phyloP scores from a whole-genome alignment of 257 asterid species.

The Voacanga thouarsii region DNA sequence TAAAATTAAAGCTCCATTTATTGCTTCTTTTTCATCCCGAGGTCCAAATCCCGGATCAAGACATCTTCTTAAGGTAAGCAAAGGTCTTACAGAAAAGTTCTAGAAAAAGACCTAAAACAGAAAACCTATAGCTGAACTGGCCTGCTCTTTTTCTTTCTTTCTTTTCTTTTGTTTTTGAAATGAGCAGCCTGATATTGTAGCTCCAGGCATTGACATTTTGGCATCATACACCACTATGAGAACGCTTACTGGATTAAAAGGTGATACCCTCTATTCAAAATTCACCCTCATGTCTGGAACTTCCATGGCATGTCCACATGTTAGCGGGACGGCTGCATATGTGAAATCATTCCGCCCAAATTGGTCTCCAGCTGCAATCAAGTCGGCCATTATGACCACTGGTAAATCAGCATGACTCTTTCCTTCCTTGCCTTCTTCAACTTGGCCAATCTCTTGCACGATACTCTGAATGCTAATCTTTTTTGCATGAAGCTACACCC shows the following conservation, averaged over 20 bases:
- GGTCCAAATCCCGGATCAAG: conserved; percentile 73
- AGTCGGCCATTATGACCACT: conserved; percentile 83
- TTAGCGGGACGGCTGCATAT: conserved; percentile 75
- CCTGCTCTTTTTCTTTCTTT: neutral
- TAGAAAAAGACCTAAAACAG: neutral
- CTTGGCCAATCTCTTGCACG: neutral
- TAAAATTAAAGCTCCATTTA: conserved; percentile 62
- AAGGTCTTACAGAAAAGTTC: neutral
- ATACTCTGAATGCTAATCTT: neutral
- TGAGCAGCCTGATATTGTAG: conserved; percentile 74
- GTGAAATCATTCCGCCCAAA: conserved; percentile 76
- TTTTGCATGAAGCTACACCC: conserved; percentile 46
- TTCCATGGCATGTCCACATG: conserved; percentile 96
- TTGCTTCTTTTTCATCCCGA: conserved; percentile 83
- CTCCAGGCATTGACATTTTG: conserved; percentile 91
- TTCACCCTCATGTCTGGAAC: conserved; percentile 92
- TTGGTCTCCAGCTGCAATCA: conserved; percentile 89
- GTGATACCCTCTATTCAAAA: conserved; percentile 58
- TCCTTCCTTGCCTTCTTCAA: no score
- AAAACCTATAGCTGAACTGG: neutral
- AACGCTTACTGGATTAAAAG: conserved; percentile 69
- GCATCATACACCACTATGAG: conserved; percentile 75
- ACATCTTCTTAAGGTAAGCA: conserved; percentile 64
- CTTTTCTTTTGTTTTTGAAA: neutral
- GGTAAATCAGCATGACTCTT: conserved; percentile 38